Evolutionary conservation across 768 basidiomycete species (phyloP), one percentile per base, ranked within the genome.

Genomic region (Lenzites betulinus): DNA sequence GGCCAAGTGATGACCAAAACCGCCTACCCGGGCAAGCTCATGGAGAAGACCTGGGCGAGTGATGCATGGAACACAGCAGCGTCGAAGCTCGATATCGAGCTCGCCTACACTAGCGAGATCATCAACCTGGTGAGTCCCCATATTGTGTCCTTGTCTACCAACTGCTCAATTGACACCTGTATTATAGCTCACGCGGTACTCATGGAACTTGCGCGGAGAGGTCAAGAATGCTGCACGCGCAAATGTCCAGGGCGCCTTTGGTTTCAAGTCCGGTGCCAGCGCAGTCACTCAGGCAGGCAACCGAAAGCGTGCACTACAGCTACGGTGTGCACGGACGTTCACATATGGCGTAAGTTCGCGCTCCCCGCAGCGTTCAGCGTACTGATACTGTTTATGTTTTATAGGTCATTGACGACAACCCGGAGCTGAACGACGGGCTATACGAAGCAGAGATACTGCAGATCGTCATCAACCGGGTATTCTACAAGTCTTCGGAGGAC

Each of bases 131-230:
- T 51, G 11, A 7, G 50, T 47, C 1, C 4, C 16, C 46, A 8
- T 47, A 20, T 12, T 6, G 11, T 11, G 23, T 23, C 7, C 7
- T 8, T 25, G 11, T 26, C 46, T 33, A 33, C 30, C n/a, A n/a
- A 33, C 46, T 47, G 46, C 23, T n/a, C 9, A 33, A 33, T 33
- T 25, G n/a, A 25, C 8, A 8, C 3, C 7, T 9, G 7, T 26
- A 16, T 41, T 48, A 33, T 48, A 33, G 55, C 20, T 57, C 28
- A 36, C 26, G 1, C 46, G 38, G 22, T 50, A 50, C 44, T 33
- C 55, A 0, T 57, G 46, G 46, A 48, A 57, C 28, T 38, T 57
- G 18, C 44, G 55, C 1, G 33, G 55, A 22, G 55, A 57, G 12
- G 8, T 57, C 12, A 57, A 57, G 46, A 57, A 26, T 18, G 20